These are phyloP conservation scores for Sphaerobolus stellatus DNA, from an alignment of 1,284 basidiomycete genomes.

Conservation along the genomic window DNA sequence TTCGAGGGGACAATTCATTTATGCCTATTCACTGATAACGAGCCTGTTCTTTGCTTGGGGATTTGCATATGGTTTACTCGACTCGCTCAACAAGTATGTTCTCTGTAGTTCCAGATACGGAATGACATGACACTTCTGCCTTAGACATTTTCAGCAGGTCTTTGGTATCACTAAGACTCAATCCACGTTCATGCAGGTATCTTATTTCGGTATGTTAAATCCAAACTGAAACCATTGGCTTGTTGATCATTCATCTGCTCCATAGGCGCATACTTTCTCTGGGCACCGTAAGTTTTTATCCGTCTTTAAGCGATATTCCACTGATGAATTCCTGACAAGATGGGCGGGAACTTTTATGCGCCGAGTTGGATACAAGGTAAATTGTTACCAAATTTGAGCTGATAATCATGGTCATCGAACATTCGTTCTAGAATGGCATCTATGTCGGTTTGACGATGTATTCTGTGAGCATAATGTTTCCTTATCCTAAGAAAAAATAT, in stretches of 20 bases:
- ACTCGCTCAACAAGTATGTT: constrained; percentile 24
- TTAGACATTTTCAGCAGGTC: constrained; percentile 74
- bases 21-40: constrained; percentile 71
- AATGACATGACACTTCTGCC: constrained; percentile 66
- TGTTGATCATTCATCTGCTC: background rate
- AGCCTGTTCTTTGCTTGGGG: constrained; percentile 82
- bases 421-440: constrained; percentile 49
- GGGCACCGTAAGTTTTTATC: constrained; percentile 47
- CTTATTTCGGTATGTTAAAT: constrained; percentile 63
- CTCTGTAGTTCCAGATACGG: background rate
- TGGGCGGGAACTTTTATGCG: constrained; percentile 46
- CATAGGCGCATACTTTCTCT: constrained; percentile 68
- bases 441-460: constrained; percentile 71
- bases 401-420: constrained; percentile 5
- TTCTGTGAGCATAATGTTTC: constrained; percentile 47
- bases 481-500: background rate
- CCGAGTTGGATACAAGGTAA: constrained; percentile 58
- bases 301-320: background rate
- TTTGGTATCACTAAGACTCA: constrained; percentile 74
- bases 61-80: constrained; percentile 65
- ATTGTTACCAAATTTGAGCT: constrained; percentile 12
- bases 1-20: constrained; percentile 45
- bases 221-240: constrained; percentile 7
- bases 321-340: constrained; percentile 11
- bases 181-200: constrained; percentile 82